phyloP scores from a whole-genome alignment of 495 filamentous ascomycete species.

The Xylaria longipes region DNA sequence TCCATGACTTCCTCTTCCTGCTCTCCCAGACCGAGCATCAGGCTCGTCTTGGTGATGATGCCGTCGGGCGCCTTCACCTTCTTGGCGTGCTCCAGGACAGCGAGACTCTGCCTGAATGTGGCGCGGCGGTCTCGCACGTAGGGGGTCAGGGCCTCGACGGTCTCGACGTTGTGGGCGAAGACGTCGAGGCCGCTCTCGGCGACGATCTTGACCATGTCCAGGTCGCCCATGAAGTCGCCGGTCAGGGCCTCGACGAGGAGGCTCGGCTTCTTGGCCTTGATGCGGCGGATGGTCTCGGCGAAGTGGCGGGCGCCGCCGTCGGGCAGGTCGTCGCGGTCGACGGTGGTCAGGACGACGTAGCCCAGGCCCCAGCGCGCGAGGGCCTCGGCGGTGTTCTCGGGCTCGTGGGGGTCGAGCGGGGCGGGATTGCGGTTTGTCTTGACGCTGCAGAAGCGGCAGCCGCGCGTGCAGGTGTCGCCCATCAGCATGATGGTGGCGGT shows the following conservation, averaged over 20 bases:
- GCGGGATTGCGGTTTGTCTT: constrained; percentile 82
- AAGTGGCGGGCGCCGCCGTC: constrained; percentile 92
- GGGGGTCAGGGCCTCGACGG: constrained; percentile 87
- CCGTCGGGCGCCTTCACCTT: constrained; percentile 62
- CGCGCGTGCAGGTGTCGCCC: constrained; percentile 97
- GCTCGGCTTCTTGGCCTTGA: constrained; percentile 84
- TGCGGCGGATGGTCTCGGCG: constrained; percentile 91
- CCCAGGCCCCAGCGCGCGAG: constrained; percentile 91
- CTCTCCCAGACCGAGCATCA: constrained; percentile 96
- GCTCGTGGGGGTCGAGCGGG: constrained; percentile 93
- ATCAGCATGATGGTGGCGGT: constrained; percentile 99
- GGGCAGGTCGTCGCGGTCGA: constrained; percentile 89
- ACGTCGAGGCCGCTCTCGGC: constrained; percentile 91
- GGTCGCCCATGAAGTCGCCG: constrained; percentile 82
- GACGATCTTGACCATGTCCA: constrained; percentile 82
- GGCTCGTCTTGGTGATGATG: constrained; percentile 94
- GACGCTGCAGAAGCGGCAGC: constrained; percentile 95
- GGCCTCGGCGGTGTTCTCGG: constrained; percentile 95
- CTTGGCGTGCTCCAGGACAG: constrained; percentile 84
- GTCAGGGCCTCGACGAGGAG: constrained; percentile 96
- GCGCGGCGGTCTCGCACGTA: constrained; percentile 89
- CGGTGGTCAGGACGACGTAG: constrained; percentile 92
- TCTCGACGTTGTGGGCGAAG: constrained; percentile 97
- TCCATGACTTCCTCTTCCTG: constrained; percentile 87
- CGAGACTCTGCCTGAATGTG: constrained; percentile 83